A percentile compares a stretch with the other conserved stretches of the same genome.
phyloP scores from a whole-genome alignment of 495 filamentous ascomycete genomes.

The Penicillium antarcticum region DNA sequence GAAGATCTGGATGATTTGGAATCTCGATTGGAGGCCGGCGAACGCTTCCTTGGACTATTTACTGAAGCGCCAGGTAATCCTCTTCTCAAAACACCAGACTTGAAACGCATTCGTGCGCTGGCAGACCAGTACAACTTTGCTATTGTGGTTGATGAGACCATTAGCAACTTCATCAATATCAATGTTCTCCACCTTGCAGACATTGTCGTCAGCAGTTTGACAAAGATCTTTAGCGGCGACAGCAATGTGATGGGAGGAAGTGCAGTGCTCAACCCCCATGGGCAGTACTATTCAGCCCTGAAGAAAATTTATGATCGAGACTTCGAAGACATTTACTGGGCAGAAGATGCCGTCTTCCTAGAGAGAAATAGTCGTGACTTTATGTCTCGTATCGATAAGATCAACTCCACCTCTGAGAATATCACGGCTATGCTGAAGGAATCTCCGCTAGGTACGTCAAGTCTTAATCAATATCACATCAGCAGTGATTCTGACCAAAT shows the following conservation, averaged over 20 bases:
- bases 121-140: slow-evolving; percentile 86
- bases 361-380: slow-evolving; percentile 97
- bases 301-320: slow-evolving; percentile 58
- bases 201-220: slow-evolving; percentile 88
- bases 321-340: slow-evolving; percentile 90
- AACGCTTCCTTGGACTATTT: slow-evolving; percentile 80
- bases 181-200: slow-evolving; percentile 87
- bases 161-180: slow-evolving; percentile 94
- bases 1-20: slow-evolving; percentile 88
- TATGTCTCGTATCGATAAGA: slow-evolving; percentile 72
- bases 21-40: slow-evolving; percentile 62
- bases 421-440: slow-evolving; percentile 67
- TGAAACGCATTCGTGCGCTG: slow-evolving; percentile 71
- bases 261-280: slow-evolving; percentile 78
- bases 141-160: slow-evolving; percentile 91
- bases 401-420: slow-evolving; percentile 82
- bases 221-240: slow-evolving; percentile 95
- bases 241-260: slow-evolving; percentile 98
- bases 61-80: slow-evolving; percentile 96
- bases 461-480: neutral
- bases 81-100: slow-evolving; percentile 77
- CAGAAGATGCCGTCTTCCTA: slow-evolving; percentile 89
- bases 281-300: slow-evolving; percentile 63
- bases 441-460: slow-evolving; percentile 47
- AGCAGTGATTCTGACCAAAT: neutral